Evolutionary conservation across 352 stramenopile genomes (phyloP).

Genomic region (Phytophthora meadii): DNA sequence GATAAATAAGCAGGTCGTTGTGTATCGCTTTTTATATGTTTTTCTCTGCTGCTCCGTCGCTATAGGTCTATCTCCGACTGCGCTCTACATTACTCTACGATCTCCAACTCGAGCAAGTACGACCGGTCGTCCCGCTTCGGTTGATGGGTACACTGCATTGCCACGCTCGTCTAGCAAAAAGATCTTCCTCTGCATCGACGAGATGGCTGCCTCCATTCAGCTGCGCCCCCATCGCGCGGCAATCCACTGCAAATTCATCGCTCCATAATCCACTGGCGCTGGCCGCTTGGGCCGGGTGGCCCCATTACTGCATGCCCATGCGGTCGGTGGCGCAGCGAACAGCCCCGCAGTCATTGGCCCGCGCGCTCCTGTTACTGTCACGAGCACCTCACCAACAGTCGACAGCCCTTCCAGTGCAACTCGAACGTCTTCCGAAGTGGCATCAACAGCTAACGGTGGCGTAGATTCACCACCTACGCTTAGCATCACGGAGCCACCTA

Average conservation of each 20-base stretch:
- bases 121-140: constrained; percentile 22
- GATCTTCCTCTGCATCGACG: constrained; percentile 3
- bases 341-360: constrained; percentile 1
- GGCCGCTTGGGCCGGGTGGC: constrained; percentile 1
- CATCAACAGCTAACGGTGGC: too few relatives aligned
- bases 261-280: constrained; percentile 20
- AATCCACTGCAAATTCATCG: neutral
- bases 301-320: constrained; percentile 19
- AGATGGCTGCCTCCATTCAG: constrained; percentile 27
- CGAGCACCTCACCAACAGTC: too few relatives aligned
- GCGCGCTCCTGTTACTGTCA: constrained; percentile 6
- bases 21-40: too few relatives aligned
- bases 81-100: too few relatives aligned
- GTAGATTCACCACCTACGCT: too few relatives aligned
- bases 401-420: too few relatives aligned
- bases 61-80: too few relatives aligned
- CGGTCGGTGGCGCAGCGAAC: constrained; percentile 1
- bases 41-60: too few relatives aligned
- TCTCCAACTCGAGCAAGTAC: too few relatives aligned
- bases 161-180: constrained; percentile 27
- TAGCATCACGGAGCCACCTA: too few relatives aligned
- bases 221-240: constrained; percentile 13
- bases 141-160: constrained; percentile 27
- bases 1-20: too few relatives aligned
- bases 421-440: too few relatives aligned